phyloP scores from a whole-genome alignment of 2,329 filamentous ascomycete genomes.

The Botryotinia narcissicola region DNA sequence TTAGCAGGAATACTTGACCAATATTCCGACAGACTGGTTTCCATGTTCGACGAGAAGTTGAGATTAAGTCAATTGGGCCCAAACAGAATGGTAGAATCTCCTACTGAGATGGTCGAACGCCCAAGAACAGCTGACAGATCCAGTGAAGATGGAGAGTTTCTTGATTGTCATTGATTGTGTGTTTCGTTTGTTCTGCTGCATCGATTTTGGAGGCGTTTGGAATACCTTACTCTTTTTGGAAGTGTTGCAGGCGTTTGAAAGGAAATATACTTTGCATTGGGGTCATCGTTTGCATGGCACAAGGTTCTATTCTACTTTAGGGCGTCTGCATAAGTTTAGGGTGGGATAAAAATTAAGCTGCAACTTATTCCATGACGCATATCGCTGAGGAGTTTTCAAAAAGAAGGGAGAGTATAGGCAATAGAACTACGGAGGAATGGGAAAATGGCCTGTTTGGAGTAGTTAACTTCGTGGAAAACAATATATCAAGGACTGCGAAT shows the following conservation, averaged over 20 bases:
- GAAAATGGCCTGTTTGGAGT: neutral
- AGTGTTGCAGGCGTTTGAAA: neutral
- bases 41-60: conserved; percentile 70
- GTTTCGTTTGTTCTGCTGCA: conserved; percentile 4
- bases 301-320: neutral
- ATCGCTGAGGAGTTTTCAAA: neutral
- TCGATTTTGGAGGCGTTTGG: neutral
- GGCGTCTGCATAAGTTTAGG: neutral
- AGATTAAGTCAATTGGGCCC: conserved; percentile 42
- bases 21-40: conserved; percentile 70
- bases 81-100: conserved; percentile 20
- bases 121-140: conserved; percentile 31
- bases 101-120: conserved; percentile 23
- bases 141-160: conserved; percentile 15
- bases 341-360: neutral
- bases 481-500: neutral
- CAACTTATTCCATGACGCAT: neutral
- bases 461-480: neutral
- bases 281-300: neutral
- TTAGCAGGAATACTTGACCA: conserved; percentile 67
- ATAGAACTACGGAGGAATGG: neutral
- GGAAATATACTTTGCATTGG: neutral
- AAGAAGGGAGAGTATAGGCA: neutral
- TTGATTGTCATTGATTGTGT: conserved; percentile 9
- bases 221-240: conserved; percentile 7